phyloP scores from a whole-genome alignment of 768 basidiomycete species.

The Tulasnella sp. region DNA sequence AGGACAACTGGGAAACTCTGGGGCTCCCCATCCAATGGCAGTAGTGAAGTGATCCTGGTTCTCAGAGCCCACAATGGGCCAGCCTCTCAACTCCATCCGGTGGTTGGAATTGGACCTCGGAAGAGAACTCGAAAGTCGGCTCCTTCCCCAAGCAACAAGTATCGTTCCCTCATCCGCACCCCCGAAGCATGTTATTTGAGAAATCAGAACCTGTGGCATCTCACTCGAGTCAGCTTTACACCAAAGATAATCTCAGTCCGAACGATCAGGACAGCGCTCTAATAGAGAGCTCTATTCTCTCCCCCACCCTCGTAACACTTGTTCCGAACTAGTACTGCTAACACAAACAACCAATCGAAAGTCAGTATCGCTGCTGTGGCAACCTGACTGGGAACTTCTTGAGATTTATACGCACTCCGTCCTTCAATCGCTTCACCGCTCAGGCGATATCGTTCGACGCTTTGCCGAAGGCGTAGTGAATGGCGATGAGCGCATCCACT shows the following conservation, averaged over 20 bases:
- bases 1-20: not conserved
- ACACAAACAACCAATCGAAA: too few relatives aligned
- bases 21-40: not conserved
- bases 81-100: not conserved
- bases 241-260: not conserved
- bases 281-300: too few relatives aligned
- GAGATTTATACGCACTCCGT: not conserved
- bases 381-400: too few relatives aligned
- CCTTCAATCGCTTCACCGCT: too few relatives aligned
- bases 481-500: too few relatives aligned
- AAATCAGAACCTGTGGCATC: not conserved
- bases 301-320: not conserved
- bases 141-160: too few relatives aligned
- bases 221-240: not conserved
- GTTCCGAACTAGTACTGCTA: slow-evolving; percentile 12
- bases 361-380: too few relatives aligned
- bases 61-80: not conserved
- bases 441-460: too few relatives aligned
- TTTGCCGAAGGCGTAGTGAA: too few relatives aligned
- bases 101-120: not conserved
- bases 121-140: not conserved
- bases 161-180: not conserved
- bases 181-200: not conserved
- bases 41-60: not conserved
- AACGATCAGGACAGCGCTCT: not conserved